Conservation (phyloP, 2,329 filamentous ascomycete species). For the Penicillium sp. region DNA sequence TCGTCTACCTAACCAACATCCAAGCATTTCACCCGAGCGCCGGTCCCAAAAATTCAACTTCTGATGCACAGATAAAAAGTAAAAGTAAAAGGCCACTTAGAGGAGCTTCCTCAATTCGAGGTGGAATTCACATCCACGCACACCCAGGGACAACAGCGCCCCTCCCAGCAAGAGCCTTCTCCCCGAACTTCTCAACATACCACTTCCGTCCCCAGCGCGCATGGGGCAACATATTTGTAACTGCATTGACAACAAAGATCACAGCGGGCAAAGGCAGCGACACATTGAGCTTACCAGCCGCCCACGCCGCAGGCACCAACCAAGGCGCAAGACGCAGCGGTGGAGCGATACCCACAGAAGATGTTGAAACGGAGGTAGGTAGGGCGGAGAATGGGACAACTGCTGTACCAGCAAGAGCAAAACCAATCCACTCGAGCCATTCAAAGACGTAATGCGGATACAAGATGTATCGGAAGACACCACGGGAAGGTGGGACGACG, state of each 20-base stretch:
- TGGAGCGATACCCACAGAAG: conserved; percentile 14
- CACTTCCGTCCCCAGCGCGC: conserved; percentile 77
- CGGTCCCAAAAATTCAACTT: no score
- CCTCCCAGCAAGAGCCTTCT: conserved; percentile 70
- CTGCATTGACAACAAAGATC: conserved; percentile 79
- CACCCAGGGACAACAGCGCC: conserved; percentile 69
- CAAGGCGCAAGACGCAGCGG: conserved; percentile 36
- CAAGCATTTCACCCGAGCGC: no score
- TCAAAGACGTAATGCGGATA: conserved; percentile 95
- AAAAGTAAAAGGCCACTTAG: neutral
- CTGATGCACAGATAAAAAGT: neutral
- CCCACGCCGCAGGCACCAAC: conserved; percentile 32
- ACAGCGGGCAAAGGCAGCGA: conserved; percentile 69
- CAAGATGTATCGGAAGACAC: conserved; percentile 77
- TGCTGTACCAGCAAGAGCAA: conserved; percentile 60
- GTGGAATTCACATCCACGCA: conserved; percentile 31
- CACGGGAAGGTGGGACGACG: conserved; percentile 74
- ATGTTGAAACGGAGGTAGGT: neutral
- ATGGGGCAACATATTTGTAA: conserved; percentile 85
- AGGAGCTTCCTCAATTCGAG: no score
- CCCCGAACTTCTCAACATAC: conserved; percentile 86
- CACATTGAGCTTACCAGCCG: conserved; percentile 29
- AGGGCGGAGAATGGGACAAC: conserved; percentile 29
- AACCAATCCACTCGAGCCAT: conserved; percentile 94
- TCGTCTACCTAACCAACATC: no score